Evolutionary conservation across 192 early-diverging fungal species (phyloP).

Genomic region (Mortierella alpina): DNA sequence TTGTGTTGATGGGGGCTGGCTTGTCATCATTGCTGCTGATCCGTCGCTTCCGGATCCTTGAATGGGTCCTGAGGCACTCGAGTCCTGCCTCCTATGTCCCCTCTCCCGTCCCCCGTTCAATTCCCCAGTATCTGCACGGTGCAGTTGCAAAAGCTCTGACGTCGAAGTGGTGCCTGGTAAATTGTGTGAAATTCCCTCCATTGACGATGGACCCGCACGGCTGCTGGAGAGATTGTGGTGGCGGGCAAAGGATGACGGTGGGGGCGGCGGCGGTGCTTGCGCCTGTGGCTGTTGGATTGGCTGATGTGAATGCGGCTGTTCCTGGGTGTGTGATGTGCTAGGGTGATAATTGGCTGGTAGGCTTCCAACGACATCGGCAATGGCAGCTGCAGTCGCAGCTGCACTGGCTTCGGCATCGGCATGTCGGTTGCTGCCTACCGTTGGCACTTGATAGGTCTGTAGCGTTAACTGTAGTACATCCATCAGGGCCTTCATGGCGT

Average conservation of each 20-base stretch:
- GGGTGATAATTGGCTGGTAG: slow-evolving; percentile 22
- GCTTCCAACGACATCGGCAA: slow-evolving; percentile 34
- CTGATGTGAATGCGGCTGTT: neutral
- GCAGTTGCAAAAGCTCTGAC: slow-evolving; percentile 27
- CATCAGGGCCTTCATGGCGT: slow-evolving; percentile 37
- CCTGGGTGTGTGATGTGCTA: neutral
- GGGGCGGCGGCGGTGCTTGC: slow-evolving; percentile 9
- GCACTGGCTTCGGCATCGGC: slow-evolving; percentile 30
- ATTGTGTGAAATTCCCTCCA: slow-evolving; percentile 20
- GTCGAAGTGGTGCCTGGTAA: slow-evolving; percentile 7
- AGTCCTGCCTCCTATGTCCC: slow-evolving; percentile 36
- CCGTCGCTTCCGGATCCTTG: slow-evolving; percentile 1
- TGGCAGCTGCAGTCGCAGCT: slow-evolving; percentile 30
- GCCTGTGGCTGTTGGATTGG: slow-evolving; percentile 8
- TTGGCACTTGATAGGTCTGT: slow-evolving; percentile 26
- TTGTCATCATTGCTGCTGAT: neutral
- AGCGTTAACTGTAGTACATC: slow-evolving; percentile 18
- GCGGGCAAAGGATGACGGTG: slow-evolving; percentile 1
- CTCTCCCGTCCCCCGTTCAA: slow-evolving; percentile 11
- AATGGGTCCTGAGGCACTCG: slow-evolving; percentile 1
- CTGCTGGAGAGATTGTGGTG: slow-evolving; percentile 8
- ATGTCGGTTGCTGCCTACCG: slow-evolving; percentile 10
- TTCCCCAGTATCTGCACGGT: slow-evolving; percentile 12
- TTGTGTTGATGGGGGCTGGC: slow-evolving; percentile 7
- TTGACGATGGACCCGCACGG: slow-evolving; percentile 7